These are phyloP conservation scores for Berberis thunbergii DNA, from an alignment of 164 flowering plant species.

Conservation along the genomic window DNA sequence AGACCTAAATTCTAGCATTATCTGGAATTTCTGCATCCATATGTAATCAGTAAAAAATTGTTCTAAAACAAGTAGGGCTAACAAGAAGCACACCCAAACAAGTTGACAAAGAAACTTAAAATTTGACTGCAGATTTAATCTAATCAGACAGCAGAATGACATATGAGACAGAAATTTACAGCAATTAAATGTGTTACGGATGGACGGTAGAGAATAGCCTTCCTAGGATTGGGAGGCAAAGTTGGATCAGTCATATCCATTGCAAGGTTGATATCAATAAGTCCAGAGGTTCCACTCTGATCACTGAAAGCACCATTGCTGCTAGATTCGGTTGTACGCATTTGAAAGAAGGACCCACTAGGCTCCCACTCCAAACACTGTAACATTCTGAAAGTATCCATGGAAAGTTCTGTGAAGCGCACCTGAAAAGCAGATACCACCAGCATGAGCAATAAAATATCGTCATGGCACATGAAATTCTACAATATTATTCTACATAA, in stretches of 20 bases:
- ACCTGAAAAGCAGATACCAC: slow-evolving; percentile 43
- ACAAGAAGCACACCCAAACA: too few species aligned
- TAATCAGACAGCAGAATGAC: too few species aligned
- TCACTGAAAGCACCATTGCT: slow-evolving; percentile 52
- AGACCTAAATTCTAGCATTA: too few species aligned
- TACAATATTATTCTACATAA: too few species aligned
- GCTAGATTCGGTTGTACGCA: slow-evolving; percentile 38
- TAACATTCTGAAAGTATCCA: slow-evolving; percentile 89
- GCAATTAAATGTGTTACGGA: slow-evolving; percentile 67
- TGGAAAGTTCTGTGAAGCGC: slow-evolving; percentile 82
- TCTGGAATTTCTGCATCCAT: too few species aligned
- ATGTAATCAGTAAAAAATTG: too few species aligned
- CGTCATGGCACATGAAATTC: background rate
- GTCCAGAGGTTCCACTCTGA: slow-evolving; percentile 64
- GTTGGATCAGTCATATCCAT: slow-evolving; percentile 76
- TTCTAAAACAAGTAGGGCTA: too few species aligned
- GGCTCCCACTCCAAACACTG: slow-evolving; percentile 99
- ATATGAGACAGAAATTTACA: slow-evolving; percentile 38
- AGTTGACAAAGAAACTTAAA: too few species aligned
- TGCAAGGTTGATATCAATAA: slow-evolving; percentile 74
- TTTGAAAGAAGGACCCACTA: slow-evolving; percentile 69
- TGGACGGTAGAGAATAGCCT: slow-evolving; percentile 81
- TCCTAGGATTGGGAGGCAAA: slow-evolving; percentile 86
- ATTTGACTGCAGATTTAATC: too few species aligned
- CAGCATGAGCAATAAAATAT: background rate